Base-by-base conservation (phyloP, 371 early-diverging fungal species). In the Mucor irregularis region DNA sequence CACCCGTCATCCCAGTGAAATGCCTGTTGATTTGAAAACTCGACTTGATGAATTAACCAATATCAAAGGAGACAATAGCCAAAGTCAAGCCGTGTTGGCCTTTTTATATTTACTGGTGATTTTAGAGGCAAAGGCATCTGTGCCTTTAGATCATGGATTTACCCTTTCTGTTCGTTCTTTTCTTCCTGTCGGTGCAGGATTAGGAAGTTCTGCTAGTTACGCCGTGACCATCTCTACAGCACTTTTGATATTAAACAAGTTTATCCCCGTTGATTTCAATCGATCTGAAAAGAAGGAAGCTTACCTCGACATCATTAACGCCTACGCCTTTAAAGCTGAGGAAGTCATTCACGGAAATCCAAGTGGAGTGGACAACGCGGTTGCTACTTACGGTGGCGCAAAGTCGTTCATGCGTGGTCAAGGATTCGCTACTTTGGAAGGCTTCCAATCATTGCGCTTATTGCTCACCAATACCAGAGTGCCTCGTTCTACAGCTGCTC, bases 161-260 rank as follows among this genome's bases (percentile, higher is more conserved):
- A 82, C 81, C 5, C 57, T 93, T 25, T 64, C 69, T 47, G 84
- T 93, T 21, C 73, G 87, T 11, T 94, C 96, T 0, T 69, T 72
- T 29, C 58, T 98, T 5, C 98, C 98, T 2, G 90, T 97, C n/a
- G 95, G 97, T 17, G 88, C 96, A 14, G 99, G 99, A 0, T 81
- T 98, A 11, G 99, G 99, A 2, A 95, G 95, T 5, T 96, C 97
- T 5, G 99, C 99, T 1, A 85, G 97, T 9, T 96, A 85, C 69
- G 85, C 89, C 40, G 94, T 93, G 11, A 83, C 79, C 14, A 55
- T 95, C n/a, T 79, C 93, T 2, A 80, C 94, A 0, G 87, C 89
- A 3, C 59, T 98, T 26, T 73, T 96, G 49, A 63, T 85, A 14
- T 75, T 81, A 1, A 62, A 76, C 50, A 64, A 70, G 9, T 59